These are phyloP conservation scores for Coemansia erecta DNA, from an alignment of 192 early-diverging fungal species.

Conservation along the genomic window DNA sequence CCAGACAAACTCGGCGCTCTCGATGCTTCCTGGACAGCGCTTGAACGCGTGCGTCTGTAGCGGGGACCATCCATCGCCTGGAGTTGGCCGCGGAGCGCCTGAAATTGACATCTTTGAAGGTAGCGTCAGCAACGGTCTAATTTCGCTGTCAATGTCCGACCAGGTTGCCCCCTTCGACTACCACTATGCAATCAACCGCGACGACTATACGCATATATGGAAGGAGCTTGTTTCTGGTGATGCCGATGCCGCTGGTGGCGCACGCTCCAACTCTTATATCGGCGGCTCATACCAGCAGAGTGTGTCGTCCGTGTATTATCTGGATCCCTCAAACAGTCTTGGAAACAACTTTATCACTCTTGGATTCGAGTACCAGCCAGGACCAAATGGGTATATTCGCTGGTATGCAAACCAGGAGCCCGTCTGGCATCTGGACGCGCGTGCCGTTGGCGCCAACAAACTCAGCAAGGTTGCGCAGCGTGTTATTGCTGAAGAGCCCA, in stretches of 20 bases:
- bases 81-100: conserved; percentile 57
- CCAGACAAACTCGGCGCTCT: conserved; percentile 57
- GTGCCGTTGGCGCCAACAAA: conserved; percentile 44
- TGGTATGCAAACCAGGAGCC: conserved; percentile 46
- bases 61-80: conserved; percentile 56
- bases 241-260: conserved; percentile 17
- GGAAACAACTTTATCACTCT: conserved; percentile 47
- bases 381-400: conserved; percentile 39
- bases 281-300: conserved; percentile 55
- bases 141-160: conserved; percentile 50
- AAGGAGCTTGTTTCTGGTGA: conserved; percentile 25
- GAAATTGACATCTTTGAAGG: conserved; percentile 60
- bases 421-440: conserved; percentile 43
- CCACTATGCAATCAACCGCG: conserved; percentile 49
- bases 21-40: conserved; percentile 56
- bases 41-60: conserved; percentile 55
- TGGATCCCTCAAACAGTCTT: conserved; percentile 33
- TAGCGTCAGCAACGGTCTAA: conserved; percentile 26
- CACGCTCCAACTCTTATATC: conserved; percentile 51
- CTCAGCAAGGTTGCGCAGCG: conserved; percentile 47
- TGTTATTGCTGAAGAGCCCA: conserved; percentile 57
- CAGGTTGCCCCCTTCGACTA: conserved; percentile 57
- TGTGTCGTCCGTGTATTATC: conserved; percentile 40
- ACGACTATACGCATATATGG: conserved; percentile 50
- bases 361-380: conserved; percentile 56